These are phyloP conservation scores for Albophoma yamanashiensis DNA, from an alignment of 2,329 filamentous ascomycete species.

Conservation along the genomic window DNA sequence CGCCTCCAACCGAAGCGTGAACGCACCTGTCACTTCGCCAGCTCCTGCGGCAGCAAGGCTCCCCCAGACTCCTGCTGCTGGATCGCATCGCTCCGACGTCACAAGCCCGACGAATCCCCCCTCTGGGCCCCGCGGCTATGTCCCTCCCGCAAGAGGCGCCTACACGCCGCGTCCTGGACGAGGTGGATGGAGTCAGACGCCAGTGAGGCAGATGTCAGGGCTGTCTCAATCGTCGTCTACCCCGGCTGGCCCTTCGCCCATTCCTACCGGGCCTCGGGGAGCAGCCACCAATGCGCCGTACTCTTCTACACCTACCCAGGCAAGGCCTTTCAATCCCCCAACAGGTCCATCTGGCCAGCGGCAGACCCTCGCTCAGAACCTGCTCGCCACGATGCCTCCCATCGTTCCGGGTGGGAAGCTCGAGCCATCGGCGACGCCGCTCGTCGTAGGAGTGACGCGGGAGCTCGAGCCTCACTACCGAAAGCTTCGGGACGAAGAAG, in stretches of 20 bases:
- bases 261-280: conserved; percentile 38
- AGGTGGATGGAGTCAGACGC: conserved; percentile 29
- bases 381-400: conserved; percentile 39
- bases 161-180: conserved; percentile 34
- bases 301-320: conserved; percentile 29
- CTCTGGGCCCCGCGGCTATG: conserved; percentile 43
- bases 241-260: conserved; percentile 25
- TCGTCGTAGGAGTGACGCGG: conserved; percentile 35
- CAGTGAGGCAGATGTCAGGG: conserved; percentile 21
- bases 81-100: conserved; percentile 25
- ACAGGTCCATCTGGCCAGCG: conserved; percentile 38
- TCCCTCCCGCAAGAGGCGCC: conserved; percentile 31
- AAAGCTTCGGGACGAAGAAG: conserved; percentile 47
- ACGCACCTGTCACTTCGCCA: conserved; percentile 23
- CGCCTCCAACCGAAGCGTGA: conserved; percentile 25
- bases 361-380: conserved; percentile 39
- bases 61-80: conserved; percentile 20
- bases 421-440: conserved; percentile 33
- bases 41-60: conserved; percentile 22
- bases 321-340: conserved; percentile 43
- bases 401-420: conserved; percentile 44
- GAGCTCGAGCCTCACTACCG: conserved; percentile 44
- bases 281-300: conserved; percentile 20
- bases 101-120: conserved; percentile 39
- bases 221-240: conserved; percentile 28